Evolutionary conservation across 805 yeast genomes (phyloP).

Genomic region (Ogataea methylovora): DNA sequence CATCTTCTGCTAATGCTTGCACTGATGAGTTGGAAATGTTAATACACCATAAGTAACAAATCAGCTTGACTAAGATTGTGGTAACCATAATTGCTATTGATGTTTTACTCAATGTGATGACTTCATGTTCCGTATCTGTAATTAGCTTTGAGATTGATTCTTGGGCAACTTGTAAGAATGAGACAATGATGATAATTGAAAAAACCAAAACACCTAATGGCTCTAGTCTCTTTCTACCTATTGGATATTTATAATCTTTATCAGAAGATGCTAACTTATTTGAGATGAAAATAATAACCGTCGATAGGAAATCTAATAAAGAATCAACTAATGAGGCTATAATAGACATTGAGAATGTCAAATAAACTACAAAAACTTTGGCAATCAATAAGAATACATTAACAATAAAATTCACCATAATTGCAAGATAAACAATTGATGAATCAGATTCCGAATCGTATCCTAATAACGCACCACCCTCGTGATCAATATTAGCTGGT

Average conservation of each 20-base stretch:
- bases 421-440: conserved; percentile 47
- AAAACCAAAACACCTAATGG: conserved; percentile 75
- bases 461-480: conserved; percentile 49
- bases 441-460: conserved; percentile 32
- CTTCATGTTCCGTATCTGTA: conserved; percentile 24
- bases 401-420: conserved; percentile 53
- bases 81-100: conserved; percentile 52
- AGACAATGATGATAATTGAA: conserved; percentile 60
- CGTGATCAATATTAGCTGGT: conserved; percentile 56
- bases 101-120: conserved; percentile 41
- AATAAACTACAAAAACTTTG: conserved; percentile 49
- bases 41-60: conserved; percentile 59
- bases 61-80: conserved; percentile 53
- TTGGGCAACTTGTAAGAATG: conserved; percentile 65
- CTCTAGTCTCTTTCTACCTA: conserved; percentile 66
- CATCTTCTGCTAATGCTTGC: conserved; percentile 78
- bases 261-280: conserved; percentile 40
- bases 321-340: conserved; percentile 78
- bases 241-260: conserved; percentile 40
- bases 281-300: conserved; percentile 60
- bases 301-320: conserved; percentile 63
- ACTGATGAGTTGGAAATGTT: conserved; percentile 56
- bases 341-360: conserved; percentile 66
- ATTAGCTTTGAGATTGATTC: conserved; percentile 48
- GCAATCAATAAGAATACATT: conserved; percentile 55